A percentile compares a stretch with the other conserved stretches of the same genome.
These are phyloP conservation scores for Gyrodon lividus DNA, from an alignment of 768 basidiomycete species.

Conservation along the genomic window DNA sequence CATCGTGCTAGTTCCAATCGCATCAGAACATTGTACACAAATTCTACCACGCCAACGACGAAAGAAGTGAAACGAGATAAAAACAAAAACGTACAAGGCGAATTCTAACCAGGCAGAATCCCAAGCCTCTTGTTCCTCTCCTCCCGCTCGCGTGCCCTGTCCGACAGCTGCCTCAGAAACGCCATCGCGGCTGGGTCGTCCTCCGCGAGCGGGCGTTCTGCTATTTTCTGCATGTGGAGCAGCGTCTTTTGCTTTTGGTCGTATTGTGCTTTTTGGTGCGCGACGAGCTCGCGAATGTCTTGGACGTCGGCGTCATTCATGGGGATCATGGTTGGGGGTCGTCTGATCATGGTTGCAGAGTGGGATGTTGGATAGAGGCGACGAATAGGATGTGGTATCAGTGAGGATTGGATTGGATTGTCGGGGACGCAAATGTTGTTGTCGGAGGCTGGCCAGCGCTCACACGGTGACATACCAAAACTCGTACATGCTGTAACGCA, in stretches of 20 bases:
- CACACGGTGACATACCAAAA: no score
- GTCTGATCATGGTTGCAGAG: conserved; percentile 79
- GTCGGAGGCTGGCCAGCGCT: no score
- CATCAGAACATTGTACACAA: neutral
- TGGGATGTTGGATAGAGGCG: no score
- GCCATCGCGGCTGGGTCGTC: conserved; percentile 8
- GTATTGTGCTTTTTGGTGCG: conserved; percentile 46
- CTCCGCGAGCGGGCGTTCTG: conserved; percentile 31
- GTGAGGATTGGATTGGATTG: no score
- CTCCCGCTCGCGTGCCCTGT: conserved; percentile 25
- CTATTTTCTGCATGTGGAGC: conserved; percentile 44
- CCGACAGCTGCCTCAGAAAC: conserved; percentile 18
- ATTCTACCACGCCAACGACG: neutral
- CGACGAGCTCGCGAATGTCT: conserved; percentile 63
- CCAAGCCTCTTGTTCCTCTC: conserved; percentile 29
- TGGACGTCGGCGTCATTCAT: conserved; percentile 79
- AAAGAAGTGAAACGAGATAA: no score
- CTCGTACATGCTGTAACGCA: no score
- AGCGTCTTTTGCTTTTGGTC: conserved; percentile 41
- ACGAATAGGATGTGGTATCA: no score
- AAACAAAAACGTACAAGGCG: no score
- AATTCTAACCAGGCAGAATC: conserved; percentile 17
- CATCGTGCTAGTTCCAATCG: neutral
- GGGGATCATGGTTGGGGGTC: conserved; percentile 71
- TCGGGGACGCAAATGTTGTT: no score